A percentile compares a stretch with the other conserved stretches of the same genome.
Evolutionary conservation across 805 yeast species (phyloP).

Genomic region (Kodamaea hsintzibuensis): DNA sequence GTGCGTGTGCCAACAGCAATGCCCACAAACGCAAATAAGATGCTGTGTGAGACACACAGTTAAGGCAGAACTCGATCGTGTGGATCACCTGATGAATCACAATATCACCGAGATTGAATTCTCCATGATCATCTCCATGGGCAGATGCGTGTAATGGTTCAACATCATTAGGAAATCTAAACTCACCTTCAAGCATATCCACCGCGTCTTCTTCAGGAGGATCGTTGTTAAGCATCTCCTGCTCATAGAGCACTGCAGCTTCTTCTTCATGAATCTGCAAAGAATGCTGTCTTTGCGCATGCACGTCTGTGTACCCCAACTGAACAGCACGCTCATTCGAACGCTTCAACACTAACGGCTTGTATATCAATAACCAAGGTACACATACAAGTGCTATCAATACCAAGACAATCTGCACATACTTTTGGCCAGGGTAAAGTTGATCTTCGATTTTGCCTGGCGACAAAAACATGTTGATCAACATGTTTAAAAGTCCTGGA

Average conservation of each 20-base stretch:
- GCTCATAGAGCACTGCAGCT: conserved; percentile 17
- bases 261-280: conserved; percentile 45
- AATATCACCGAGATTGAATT: conserved; percentile 83
- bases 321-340: conserved; percentile 50
- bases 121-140: conserved; percentile 51
- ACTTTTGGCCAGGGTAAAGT: conserved; percentile 76
- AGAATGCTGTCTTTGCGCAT: conserved; percentile 29
- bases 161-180: conserved; percentile 36
- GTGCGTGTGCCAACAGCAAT: conserved; percentile 93
- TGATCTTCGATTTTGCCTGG: conserved; percentile 88
- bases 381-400: conserved; percentile 83
- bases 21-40: conserved; percentile 98
- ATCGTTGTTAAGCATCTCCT: conserved; percentile 16
- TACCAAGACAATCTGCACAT: conserved; percentile 70
- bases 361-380: conserved; percentile 84
- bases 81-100: conserved; percentile 97
- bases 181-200: conserved; percentile 41
- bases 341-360: conserved; percentile 73
- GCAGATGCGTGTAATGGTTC: conserved; percentile 35
- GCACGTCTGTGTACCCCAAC: conserved; percentile 40
- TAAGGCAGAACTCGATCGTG: conserved; percentile 95
- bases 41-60: conserved; percentile 98
- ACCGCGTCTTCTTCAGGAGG: conserved; percentile 17
- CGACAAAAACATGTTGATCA: conserved; percentile 90
- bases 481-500: conserved; percentile 91